phyloP scores from a whole-genome alignment of 768 basidiomycete species.

The Tylopilus subfusipes region DNA sequence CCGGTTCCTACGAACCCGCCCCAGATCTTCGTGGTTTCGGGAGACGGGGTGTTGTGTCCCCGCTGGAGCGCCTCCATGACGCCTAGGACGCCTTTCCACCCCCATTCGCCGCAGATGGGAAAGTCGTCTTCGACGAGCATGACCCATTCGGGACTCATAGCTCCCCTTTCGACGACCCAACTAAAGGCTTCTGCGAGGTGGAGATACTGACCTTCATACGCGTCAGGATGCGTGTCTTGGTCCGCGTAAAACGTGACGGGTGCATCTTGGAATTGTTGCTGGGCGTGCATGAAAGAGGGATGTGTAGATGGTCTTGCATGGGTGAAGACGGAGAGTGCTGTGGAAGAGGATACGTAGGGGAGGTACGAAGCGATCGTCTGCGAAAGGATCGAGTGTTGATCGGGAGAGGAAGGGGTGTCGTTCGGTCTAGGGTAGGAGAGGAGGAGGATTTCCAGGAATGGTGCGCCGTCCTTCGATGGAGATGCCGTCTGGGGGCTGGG shows the following conservation, averaged over 20 bases:
- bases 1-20: slow-evolving; percentile 43
- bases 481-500: slow-evolving; percentile 6
- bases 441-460: slow-evolving; percentile 40
- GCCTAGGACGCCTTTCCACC: slow-evolving; percentile 31
- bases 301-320: slow-evolving; percentile 30
- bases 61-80: slow-evolving; percentile 33
- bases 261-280: slow-evolving; percentile 24
- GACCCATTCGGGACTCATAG: slow-evolving; percentile 36
- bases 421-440: slow-evolving; percentile 39
- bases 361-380: slow-evolving; percentile 38
- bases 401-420: slow-evolving; percentile 20
- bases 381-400: slow-evolving; percentile 28
- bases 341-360: slow-evolving; percentile 31
- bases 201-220: slow-evolving; percentile 34
- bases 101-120: slow-evolving; percentile 38
- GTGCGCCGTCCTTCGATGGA: slow-evolving; percentile 19
- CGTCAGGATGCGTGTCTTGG: slow-evolving; percentile 26
- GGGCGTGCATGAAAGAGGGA: slow-evolving; percentile 30
- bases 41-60: slow-evolving; percentile 12
- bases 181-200: slow-evolving; percentile 41
- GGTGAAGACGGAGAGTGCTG: slow-evolving; percentile 38
- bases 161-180: slow-evolving; percentile 29
- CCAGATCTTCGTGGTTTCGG: slow-evolving; percentile 20
- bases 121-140: slow-evolving; percentile 46
- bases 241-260: slow-evolving; percentile 27